phyloP scores from a whole-genome alignment of 2,329 filamentous ascomycete species.

The Ophiostoma montium region DNA sequence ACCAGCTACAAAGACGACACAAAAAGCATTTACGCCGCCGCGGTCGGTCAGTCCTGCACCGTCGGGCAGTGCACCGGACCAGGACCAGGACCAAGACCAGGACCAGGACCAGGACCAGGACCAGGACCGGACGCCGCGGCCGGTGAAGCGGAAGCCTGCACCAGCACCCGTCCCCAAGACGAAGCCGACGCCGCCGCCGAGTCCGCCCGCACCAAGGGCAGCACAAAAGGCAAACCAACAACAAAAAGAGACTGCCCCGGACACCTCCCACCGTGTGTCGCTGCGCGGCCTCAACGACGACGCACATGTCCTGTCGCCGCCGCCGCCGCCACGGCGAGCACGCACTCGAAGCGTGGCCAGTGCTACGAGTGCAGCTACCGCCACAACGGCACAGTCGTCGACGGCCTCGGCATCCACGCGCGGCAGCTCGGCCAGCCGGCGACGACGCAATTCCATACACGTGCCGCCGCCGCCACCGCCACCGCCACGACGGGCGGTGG shows the following conservation, averaged over 20 bases:
- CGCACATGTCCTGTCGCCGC: background rate
- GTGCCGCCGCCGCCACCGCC: background rate
- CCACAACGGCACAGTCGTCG: background rate
- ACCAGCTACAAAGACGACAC: background rate
- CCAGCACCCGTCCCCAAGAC: background rate
- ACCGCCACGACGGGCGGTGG: too few relatives aligned
- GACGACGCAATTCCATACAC: background rate
- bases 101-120: background rate
- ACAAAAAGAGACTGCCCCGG: background rate
- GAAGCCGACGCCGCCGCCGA: background rate
- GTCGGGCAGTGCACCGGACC: too few relatives aligned
- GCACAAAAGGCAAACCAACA: background rate
- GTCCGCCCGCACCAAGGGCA: background rate
- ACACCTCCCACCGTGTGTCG: background rate
- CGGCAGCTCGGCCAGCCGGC: background rate
- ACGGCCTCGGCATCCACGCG: background rate
- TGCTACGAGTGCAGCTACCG: background rate
- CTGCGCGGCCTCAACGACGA: slow-evolving; percentile 6
- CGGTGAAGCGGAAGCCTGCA: background rate
- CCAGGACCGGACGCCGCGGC: background rate
- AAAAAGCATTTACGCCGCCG: slow-evolving; percentile 20
- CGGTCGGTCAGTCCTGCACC: slow-evolving; percentile 19
- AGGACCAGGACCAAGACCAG: too few relatives aligned
- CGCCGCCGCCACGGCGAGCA: background rate
- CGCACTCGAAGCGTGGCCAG: background rate